These are phyloP conservation scores for Neurospora hispaniola DNA, from an alignment of 495 filamentous ascomycete species.

Conservation along the genomic window DNA sequence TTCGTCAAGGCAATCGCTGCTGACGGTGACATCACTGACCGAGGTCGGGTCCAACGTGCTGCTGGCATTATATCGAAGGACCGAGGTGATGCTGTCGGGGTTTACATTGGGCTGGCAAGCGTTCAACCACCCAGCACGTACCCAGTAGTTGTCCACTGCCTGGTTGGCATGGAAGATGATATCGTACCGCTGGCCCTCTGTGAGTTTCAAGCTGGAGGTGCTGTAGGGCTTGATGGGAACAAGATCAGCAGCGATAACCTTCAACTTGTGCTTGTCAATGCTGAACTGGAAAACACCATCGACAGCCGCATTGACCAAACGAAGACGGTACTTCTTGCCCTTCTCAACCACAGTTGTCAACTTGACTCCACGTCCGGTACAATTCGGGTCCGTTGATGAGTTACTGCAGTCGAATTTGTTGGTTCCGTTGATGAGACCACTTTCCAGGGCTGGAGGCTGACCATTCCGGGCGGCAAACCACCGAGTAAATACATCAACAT, in stretches of 20 bases:
- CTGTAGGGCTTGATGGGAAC: conserved; percentile 41
- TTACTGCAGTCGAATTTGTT: conserved; percentile 25
- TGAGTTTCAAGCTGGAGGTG: conserved; percentile 38
- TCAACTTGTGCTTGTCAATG: conserved; percentile 43
- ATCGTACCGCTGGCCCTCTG: conserved; percentile 57
- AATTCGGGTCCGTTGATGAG: conserved; percentile 11
- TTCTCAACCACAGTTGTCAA: conserved; percentile 26
- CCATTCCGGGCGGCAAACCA: conserved; percentile 22
- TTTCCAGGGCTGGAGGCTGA: conserved; percentile 23
- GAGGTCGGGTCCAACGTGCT: conserved; percentile 24
- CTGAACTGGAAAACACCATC: conserved; percentile 26
- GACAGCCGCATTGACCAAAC: conserved; percentile 42
- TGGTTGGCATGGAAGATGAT: conserved; percentile 54
- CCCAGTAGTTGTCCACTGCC: conserved; percentile 43
- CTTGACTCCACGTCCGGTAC: conserved; percentile 18
- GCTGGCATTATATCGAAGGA: conserved; percentile 41
- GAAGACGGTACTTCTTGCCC: conserved; percentile 36
- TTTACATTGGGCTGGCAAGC: conserved; percentile 30
- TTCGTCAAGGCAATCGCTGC: conserved; percentile 18
- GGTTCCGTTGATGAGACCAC: conserved; percentile 27
- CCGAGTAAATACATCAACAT: conserved; percentile 18
- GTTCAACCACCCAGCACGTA: conserved; percentile 31
- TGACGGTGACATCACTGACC: conserved; percentile 13
- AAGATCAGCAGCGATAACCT: conserved; percentile 41
- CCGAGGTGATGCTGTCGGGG: conserved; percentile 40